Conservation (phyloP, 1,139 yeast genomes). For the Sugiyamaella neomexicana region DNA sequence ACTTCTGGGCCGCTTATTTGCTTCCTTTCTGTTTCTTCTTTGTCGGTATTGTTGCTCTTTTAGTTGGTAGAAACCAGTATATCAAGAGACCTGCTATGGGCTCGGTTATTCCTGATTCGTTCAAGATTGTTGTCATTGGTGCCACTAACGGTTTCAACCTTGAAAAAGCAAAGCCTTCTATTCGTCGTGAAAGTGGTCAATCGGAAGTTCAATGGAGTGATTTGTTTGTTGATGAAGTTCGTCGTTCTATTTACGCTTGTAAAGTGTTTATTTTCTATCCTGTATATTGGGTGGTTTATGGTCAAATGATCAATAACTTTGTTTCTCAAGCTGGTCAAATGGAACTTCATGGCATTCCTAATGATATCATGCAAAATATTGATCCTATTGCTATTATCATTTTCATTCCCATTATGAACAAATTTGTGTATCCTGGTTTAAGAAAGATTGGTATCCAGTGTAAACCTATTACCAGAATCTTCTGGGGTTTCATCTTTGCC, state of each 20-base stretch:
- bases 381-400: conserved; percentile 62
- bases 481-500: conserved; percentile 72
- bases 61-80: conserved; percentile 58
- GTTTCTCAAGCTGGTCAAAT: conserved; percentile 65
- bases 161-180: conserved; percentile 57
- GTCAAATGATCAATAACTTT: conserved; percentile 65
- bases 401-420: conserved; percentile 61
- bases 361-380: conserved; percentile 63
- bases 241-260: conserved; percentile 59
- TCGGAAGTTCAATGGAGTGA: conserved; percentile 56
- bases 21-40: conserved; percentile 65
- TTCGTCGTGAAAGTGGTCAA: conserved; percentile 42
- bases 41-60: conserved; percentile 56
- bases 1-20: conserved; percentile 76
- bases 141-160: conserved; percentile 52
- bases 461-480: conserved; percentile 66
- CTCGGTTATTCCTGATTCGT: conserved; percentile 58
- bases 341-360: conserved; percentile 65
- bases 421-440: conserved; percentile 55
- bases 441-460: conserved; percentile 48
- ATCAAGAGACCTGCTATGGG: conserved; percentile 64
- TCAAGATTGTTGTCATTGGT: conserved; percentile 51
- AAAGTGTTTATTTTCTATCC: conserved; percentile 64
- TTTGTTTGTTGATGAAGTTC: conserved; percentile 62
- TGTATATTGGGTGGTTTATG: conserved; percentile 65